Base-by-base conservation (phyloP, 1,139 yeast species). In the Taphrina deformans region DNA sequence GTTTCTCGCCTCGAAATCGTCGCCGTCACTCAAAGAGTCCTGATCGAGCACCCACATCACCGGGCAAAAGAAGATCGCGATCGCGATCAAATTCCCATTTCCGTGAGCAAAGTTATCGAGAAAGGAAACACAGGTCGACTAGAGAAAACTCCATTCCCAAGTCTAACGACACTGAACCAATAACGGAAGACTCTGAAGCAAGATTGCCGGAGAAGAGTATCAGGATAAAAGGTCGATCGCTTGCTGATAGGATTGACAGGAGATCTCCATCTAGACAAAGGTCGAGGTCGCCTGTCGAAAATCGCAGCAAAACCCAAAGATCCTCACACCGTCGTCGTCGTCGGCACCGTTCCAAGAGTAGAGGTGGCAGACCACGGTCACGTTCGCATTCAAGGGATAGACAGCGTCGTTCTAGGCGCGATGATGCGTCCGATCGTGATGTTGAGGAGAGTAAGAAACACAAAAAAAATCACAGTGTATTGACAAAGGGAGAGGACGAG, bases 261-360 rank as follows among this genome's bases (percentile, higher is more conserved):
- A 23, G 29, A 6, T 27, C 58, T 9, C n/a, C 27, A 6, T 14
- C 24, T n/a, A 29, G 48, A 16, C 21, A 46, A 9, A 46, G 35
- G 9, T 23, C 45, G 12, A 35, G 31, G 18, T 53, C 58, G 7
- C 58, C 58, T 18, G 21, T 10, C 12, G 7, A 16, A 14, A 12
- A 14, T 10, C 18, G 46, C 9, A n/a, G 21, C 24, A 53, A 18
- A 26, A 21, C 35, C n/a, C 58, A 38, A 6, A 33, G 48, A 10
- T 53, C 58, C 6, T 35, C 48, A 14, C n/a, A n/a, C n/a, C 58
- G 18, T 12, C 45, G 35, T 21, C 26, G n/a, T 21, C 16, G 35
- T 7, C 58, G 58, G 7, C 48, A 38, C n/a, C 45, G 58, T 9
- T 53, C 58, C 21, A 40, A n/a, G 21, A 53, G 48, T 23, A 46